These are phyloP conservation scores for Alternaria brassicicola DNA, from an alignment of 2,329 filamentous ascomycete genomes.

Conservation along the genomic window DNA sequence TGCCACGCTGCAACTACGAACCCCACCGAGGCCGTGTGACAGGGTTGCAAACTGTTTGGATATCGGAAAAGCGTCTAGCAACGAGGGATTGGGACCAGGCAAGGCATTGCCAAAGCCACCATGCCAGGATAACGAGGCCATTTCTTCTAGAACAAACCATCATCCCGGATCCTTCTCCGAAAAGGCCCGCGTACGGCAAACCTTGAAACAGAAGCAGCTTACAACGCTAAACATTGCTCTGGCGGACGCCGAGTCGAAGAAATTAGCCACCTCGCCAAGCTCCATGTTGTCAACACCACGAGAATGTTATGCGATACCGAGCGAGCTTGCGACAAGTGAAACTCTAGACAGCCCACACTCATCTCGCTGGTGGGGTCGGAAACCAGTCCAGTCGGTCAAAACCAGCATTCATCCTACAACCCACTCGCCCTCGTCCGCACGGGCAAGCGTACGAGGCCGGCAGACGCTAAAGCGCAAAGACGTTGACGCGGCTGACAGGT, in stretches of 20 bases:
- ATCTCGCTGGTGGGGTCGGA: conserved; percentile 11
- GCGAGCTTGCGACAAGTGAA: conserved; percentile 7
- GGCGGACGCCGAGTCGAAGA: conserved; percentile 21
- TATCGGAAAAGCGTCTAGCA: conserved; percentile 1
- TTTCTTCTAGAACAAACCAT: not conserved
- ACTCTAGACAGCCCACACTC: conserved; percentile 15
- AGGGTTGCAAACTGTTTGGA: not conserved
- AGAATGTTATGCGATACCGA: conserved; percentile 33
- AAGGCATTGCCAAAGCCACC: not conserved
- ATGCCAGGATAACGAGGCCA: conserved; percentile 1
- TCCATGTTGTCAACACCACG: conserved; percentile 40
- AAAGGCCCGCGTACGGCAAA: conserved; percentile 31
- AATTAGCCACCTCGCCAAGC: conserved; percentile 30
- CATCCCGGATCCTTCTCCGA: conserved; percentile 19
- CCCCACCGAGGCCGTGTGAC: not conserved
- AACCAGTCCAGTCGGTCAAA: conserved; percentile 15
- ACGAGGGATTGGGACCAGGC: conserved; percentile 4
- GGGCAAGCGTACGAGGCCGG: conserved; percentile 20
- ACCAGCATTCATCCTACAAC: conserved; percentile 13
- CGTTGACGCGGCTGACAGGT: conserved; percentile 6
- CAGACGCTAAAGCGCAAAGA: not conserved
- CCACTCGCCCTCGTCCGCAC: conserved; percentile 7
- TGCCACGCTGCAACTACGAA: conserved; percentile 2
- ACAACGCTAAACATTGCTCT: conserved; percentile 31
- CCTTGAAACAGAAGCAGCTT: conserved; percentile 29